These are phyloP conservation scores for Saccharomycopsis sp. DNA, from an alignment of 805 yeast species.

Conservation along the genomic window DNA sequence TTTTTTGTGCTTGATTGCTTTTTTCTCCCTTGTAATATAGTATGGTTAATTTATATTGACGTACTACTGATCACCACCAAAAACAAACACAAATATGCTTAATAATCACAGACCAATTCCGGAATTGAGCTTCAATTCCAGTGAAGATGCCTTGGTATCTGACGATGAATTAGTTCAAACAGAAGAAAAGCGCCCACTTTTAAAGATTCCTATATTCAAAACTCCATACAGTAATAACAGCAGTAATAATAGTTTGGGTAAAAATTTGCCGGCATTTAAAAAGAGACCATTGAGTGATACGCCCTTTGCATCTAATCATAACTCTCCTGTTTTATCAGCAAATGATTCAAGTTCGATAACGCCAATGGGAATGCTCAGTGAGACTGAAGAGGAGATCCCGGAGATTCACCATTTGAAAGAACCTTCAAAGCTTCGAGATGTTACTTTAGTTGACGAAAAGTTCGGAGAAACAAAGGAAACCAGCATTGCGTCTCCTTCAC, in stretches of 20 bases:
- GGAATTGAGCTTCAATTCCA: background rate
- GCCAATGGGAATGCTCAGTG: conserved; percentile 1
- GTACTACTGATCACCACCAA: no score
- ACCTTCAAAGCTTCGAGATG: conserved; percentile 14
- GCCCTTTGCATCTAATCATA: conserved; percentile 39
- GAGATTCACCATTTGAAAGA: conserved; percentile 13
- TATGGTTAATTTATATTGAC: no score
- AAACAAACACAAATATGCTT: no score
- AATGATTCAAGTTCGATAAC: conserved; percentile 24
- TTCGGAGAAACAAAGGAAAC: conserved; percentile 24
- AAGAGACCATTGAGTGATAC: conserved; percentile 72
- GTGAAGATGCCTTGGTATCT: conserved; percentile 4
- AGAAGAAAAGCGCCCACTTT: background rate
- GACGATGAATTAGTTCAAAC: conserved; percentile 5
- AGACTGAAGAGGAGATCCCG: background rate
- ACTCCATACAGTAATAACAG: background rate
- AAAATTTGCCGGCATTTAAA: conserved; percentile 48
- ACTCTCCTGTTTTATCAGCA: conserved; percentile 27
- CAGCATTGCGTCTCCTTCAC: background rate
- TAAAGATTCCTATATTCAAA: background rate
- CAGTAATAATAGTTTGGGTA: background rate
- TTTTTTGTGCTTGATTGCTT: no score
- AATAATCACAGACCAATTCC: no score
- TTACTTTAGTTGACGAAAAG: background rate
- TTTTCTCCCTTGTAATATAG: no score